Conservation (phyloP, 768 basidiomycete species). For the Hemileccinum rubropunctum region DNA sequence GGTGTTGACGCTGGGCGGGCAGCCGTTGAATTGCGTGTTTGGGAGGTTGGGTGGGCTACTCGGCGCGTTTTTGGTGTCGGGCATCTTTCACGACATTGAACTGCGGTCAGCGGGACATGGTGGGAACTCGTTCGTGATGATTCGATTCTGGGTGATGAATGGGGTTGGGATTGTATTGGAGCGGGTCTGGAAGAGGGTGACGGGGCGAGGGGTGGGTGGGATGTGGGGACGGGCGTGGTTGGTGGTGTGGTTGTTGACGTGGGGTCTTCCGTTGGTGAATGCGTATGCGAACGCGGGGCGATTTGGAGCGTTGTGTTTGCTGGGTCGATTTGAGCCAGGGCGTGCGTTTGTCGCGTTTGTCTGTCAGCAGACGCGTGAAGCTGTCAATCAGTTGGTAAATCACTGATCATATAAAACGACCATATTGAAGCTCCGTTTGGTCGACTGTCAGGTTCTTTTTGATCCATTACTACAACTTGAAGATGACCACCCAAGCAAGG, state of each 20-base stretch:
- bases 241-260: conserved; percentile 43
- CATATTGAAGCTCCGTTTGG: too few relatives aligned
- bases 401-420: too few relatives aligned
- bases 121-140: conserved; percentile 38
- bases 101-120: conserved; percentile 54
- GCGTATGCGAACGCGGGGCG: conserved; percentile 22
- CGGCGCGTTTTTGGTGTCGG: conserved; percentile 59
- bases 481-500: conserved; percentile 6
- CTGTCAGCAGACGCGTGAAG: neutral
- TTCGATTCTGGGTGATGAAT: conserved; percentile 55
- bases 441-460: too few relatives aligned
- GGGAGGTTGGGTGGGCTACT: conserved; percentile 52
- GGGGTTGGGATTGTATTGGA: conserved; percentile 56
- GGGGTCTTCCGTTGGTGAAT: conserved; percentile 47
- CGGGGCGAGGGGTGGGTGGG: conserved; percentile 46
- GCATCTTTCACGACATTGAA: conserved; percentile 53
- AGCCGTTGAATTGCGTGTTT: conserved; percentile 40
- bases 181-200: conserved; percentile 39
- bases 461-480: too few relatives aligned
- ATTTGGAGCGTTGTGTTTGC: conserved; percentile 7
- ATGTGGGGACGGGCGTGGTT: conserved; percentile 51
- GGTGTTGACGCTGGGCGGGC: conserved; percentile 50
- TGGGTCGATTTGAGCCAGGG: conserved; percentile 14
- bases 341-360: conserved; percentile 27
- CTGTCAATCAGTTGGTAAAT: too few relatives aligned